Evolutionary conservation across 495 filamentous ascomycete genomes (phyloP).

Genomic region (Ramalina peruviana): DNA sequence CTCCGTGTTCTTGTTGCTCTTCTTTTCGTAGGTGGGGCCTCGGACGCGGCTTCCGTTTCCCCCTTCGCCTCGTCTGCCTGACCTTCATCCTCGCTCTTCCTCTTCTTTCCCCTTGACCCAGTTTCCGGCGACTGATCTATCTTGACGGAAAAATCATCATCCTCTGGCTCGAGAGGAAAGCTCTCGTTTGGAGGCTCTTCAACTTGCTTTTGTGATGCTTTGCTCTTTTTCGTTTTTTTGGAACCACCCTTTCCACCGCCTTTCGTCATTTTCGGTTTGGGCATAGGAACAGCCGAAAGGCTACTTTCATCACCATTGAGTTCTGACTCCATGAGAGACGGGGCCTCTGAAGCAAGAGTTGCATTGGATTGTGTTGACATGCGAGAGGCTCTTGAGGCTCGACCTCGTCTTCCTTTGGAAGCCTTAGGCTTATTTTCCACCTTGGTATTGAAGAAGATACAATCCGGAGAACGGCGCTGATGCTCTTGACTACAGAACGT

Average conservation of each 20-base stretch:
- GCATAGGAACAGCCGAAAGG: conserved; percentile 40
- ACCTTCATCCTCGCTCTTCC: conserved; percentile 46
- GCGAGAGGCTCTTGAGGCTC: conserved; percentile 55
- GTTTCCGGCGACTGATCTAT: conserved; percentile 30
- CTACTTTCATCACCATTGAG: conserved; percentile 55
- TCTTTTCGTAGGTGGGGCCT: conserved; percentile 47
- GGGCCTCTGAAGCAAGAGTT: conserved; percentile 37
- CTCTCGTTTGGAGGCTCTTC: conserved; percentile 40
- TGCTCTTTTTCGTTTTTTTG: conserved; percentile 28
- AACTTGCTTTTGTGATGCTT: conserved; percentile 37
- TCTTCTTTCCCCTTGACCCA: conserved; percentile 44
- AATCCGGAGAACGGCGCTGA: conserved; percentile 58
- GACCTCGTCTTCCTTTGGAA: conserved; percentile 33
- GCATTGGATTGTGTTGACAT: conserved; percentile 54
- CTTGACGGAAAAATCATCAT: conserved; percentile 28
- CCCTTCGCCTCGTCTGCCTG: conserved; percentile 23
- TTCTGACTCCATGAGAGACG: conserved; percentile 33
- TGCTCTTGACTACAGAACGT: conserved; percentile 61
- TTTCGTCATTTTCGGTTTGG: conserved; percentile 28
- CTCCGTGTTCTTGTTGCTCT: conserved; percentile 42
- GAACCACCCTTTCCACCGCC: conserved; percentile 38
- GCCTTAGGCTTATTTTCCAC: conserved; percentile 36
- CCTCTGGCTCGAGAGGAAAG: conserved; percentile 24
- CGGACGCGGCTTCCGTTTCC: conserved; percentile 15
- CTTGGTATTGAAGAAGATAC: conserved; percentile 60